Conservation (phyloP, 768 basidiomycete species). For the Trametes cingulata region DNA sequence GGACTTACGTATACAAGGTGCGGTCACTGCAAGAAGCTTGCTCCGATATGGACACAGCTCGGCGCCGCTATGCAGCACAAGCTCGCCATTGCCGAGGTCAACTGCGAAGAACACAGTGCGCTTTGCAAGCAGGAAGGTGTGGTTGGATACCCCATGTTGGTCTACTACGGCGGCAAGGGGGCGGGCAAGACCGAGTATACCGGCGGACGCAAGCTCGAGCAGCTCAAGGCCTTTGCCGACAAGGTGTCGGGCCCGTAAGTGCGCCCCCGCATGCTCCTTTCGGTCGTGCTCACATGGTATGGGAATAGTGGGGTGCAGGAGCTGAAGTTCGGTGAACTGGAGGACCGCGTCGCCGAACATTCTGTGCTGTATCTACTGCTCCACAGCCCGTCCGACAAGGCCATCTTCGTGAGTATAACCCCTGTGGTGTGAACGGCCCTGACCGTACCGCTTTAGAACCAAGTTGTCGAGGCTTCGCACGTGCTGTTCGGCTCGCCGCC, state of each 20-base stretch:
- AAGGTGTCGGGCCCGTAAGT: constrained; percentile 75
- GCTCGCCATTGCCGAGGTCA: constrained; percentile 80
- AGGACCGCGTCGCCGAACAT: constrained; percentile 43
- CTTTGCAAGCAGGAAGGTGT: constrained; percentile 71
- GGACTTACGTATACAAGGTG: constrained; percentile 50
- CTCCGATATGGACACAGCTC: constrained; percentile 77
- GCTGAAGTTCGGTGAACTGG: constrained; percentile 45
- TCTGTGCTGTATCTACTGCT: constrained; percentile 64
- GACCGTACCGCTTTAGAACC: constrained; percentile 37
- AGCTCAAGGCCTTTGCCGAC: constrained; percentile 71
- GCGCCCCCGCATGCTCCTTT: too few species aligned
- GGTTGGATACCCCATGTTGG: constrained; percentile 80
- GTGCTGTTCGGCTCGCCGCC: constrained; percentile 50
- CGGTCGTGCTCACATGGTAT: too few species aligned
- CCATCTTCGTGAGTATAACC: constrained; percentile 34
- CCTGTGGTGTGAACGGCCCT: neutral
- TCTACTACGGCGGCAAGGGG: constrained; percentile 57
- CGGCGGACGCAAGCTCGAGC: constrained; percentile 69
- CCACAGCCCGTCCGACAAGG: constrained; percentile 36
- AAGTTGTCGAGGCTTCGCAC: constrained; percentile 58
- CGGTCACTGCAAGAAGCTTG: constrained; percentile 94
- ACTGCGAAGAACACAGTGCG: constrained; percentile 76
- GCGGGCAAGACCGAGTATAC: constrained; percentile 69
- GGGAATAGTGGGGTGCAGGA: constrained; percentile 39
- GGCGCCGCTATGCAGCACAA: constrained; percentile 68